Evolutionary conservation across 1,139 yeast species (phyloP), one percentile per base, ranked within the genome.

Genomic region (Yamadazyma pseudoaaseri): DNA sequence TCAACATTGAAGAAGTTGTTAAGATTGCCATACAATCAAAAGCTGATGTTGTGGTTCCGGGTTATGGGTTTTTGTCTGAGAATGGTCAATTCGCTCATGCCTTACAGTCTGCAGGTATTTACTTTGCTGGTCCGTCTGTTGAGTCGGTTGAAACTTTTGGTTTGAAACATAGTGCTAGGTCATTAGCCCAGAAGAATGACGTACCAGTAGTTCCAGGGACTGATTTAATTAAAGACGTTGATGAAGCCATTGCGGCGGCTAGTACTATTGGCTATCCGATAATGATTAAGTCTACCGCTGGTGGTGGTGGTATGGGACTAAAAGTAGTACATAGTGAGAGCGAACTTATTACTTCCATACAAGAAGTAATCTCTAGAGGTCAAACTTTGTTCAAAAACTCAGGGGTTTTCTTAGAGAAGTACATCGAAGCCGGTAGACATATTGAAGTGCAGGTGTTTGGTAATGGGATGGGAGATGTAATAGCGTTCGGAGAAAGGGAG

Each of bases 241-340:
- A 49, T 3, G 57, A 53, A 26, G 53, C 70, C 22, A 44, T 56
- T 5, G 37, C 42, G 6, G 54, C 56, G 27, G 73, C 76, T 9
- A 41, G 50, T 3, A 46, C 49, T 27, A 70, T 71, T 34, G 72
- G 70, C 0, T 71, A 62, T 42, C 77, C 77, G 1, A 65, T 71
- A 2, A 62, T 71, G 44, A 52, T 71, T 41, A 71, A 71, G 46
- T 73, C 76, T 16, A 67, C 72, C n/a, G 66, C 71, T 5, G 77
- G 77, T 25, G 77, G 77, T 17, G 77, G 77, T 24, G 77, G 77
- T 16, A 71, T 70, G 63, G 76, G 77, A 5, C 54, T 71, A 51
- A 64, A 70, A 39, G 66, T 68, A 22, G 70, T 65, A 26, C 43
- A 54, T 26, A 33, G 48, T 28, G 58, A 57, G 6, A 47, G 38